Evolutionary conservation across 129 eudicot species (phyloP).

Genomic region (Mikania micrantha): DNA sequence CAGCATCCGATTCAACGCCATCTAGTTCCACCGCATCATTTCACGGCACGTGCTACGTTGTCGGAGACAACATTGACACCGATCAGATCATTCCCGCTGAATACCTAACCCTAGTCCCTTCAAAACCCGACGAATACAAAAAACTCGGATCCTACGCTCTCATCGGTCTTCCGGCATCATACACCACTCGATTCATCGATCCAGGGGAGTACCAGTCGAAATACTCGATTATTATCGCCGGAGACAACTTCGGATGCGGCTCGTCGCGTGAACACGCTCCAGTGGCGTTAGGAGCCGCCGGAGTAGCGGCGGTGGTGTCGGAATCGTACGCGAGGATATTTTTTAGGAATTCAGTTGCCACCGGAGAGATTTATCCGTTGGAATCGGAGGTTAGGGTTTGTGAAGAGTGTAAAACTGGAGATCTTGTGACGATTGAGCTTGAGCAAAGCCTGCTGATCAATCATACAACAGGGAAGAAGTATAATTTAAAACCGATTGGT

Average conservation of each 20-base stretch:
- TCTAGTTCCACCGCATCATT: slow-evolving; percentile 40
- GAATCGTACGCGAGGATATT: slow-evolving; percentile 84
- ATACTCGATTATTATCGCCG: slow-evolving; percentile 67
- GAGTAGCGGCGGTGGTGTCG: slow-evolving; percentile 84
- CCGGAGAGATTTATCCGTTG: slow-evolving; percentile 82
- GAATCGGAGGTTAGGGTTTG: slow-evolving; percentile 79
- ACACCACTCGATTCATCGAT: slow-evolving; percentile 57
- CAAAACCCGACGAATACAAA: slow-evolving; percentile 89
- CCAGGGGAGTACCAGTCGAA: slow-evolving; percentile 44
- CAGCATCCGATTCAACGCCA: slow-evolving; percentile 24
- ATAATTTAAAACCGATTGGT: slow-evolving; percentile 80
- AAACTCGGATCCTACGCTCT: slow-evolving; percentile 91
- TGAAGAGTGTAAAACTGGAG: slow-evolving; percentile 91
- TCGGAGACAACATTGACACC: slow-evolving; percentile 95
- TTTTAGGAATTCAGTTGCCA: slow-evolving; percentile 85
- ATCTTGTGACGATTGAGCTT: slow-evolving; percentile 77
- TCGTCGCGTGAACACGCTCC: slow-evolving; percentile 98
- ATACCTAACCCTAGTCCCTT: slow-evolving; percentile 86
- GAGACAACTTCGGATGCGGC: slow-evolving; percentile 93
- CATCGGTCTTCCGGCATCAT: slow-evolving; percentile 57
- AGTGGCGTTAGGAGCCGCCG: slow-evolving; percentile 88
- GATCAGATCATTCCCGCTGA: slow-evolving; percentile 98
- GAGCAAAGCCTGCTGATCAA: slow-evolving; percentile 57
- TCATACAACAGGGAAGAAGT: slow-evolving; percentile 88
- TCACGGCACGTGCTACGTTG: slow-evolving; percentile 90